These are phyloP conservation scores for Theileria luwenshuni DNA, from an alignment of 169 alveolate species.

Conservation along the genomic window DNA sequence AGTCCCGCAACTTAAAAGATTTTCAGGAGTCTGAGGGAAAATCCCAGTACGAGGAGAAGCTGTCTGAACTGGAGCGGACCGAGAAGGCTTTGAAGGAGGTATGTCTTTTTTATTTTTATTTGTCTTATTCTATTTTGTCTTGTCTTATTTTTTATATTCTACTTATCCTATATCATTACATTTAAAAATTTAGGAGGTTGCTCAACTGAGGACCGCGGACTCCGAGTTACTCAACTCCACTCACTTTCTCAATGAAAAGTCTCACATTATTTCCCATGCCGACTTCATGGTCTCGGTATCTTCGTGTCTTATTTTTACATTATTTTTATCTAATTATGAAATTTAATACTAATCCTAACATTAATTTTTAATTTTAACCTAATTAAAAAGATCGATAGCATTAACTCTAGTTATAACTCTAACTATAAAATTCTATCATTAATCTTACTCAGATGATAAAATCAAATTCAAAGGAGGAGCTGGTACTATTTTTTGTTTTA, in stretches of 20 bases:
- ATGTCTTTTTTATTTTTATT: too few species aligned
- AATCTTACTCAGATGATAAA: conserved; percentile 11
- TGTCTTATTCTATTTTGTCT: neutral
- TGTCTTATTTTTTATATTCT: too few species aligned
- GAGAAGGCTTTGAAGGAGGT: conserved; percentile 5
- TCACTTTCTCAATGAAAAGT: conserved; percentile 3
- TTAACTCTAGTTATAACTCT: too few species aligned
- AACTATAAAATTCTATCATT: too few species aligned
- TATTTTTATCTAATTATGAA: too few species aligned
- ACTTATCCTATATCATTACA: too few species aligned
- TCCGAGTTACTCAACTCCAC: conserved; percentile 9
- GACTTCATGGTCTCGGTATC: conserved; percentile 10
- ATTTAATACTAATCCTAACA: too few species aligned
- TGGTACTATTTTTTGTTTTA: conserved; percentile 1
- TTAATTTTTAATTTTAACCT: too few species aligned
- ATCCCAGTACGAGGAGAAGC: conserved; percentile 4
- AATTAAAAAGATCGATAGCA: too few species aligned
- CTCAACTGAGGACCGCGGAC: neutral
- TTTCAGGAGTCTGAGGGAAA: conserved; percentile 12
- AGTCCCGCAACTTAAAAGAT: neutral
- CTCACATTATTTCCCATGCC: conserved; percentile 1
- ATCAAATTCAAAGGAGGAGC: conserved; percentile 5
- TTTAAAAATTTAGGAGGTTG: too few species aligned
- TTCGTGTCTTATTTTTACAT: neutral
- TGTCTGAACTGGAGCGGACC: conserved; percentile 17